Conservation (phyloP, 2,329 filamentous ascomycete species). For the Talaromyces sp. region DNA sequence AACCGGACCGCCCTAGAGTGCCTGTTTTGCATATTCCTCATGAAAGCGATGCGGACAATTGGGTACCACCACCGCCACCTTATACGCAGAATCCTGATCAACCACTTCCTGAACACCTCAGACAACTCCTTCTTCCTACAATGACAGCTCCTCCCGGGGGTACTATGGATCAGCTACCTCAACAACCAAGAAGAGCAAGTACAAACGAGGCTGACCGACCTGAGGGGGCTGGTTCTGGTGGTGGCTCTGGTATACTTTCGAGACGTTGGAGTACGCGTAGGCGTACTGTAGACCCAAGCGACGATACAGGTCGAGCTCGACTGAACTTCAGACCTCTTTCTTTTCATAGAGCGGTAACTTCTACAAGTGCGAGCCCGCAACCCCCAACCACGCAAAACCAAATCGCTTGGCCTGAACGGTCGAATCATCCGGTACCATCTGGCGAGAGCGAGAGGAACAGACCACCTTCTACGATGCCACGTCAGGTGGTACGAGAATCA, state of each 20-base stretch:
- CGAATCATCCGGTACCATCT: neutral
- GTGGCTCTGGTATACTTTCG: conserved; percentile 9
- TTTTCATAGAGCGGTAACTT: conserved; percentile 10
- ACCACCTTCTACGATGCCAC: neutral
- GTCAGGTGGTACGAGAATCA: neutral
- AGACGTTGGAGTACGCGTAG: conserved; percentile 20
- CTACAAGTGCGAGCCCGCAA: neutral
- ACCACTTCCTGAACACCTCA: conserved; percentile 41
- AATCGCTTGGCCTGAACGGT: neutral
- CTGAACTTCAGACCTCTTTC: conserved; percentile 11
- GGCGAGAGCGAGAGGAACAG: neutral
- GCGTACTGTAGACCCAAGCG: conserved; percentile 4
- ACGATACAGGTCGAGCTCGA: neutral
- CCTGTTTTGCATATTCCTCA: conserved; percentile 72
- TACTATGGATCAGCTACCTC: conserved; percentile 18
- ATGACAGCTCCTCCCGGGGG: conserved; percentile 25
- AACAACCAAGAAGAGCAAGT: conserved; percentile 26
- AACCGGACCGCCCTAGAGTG: conserved; percentile 22
- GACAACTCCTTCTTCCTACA: conserved; percentile 34
- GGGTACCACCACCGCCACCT: conserved; percentile 80
- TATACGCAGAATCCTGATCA: conserved; percentile 52
- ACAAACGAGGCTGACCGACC: conserved; percentile 20
- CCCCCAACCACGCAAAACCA: neutral
- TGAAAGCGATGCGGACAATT: conserved; percentile 84
- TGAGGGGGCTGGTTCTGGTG: neutral